Conservation (phyloP, 805 yeast species). For the Suhomyces prunicola region DNA sequence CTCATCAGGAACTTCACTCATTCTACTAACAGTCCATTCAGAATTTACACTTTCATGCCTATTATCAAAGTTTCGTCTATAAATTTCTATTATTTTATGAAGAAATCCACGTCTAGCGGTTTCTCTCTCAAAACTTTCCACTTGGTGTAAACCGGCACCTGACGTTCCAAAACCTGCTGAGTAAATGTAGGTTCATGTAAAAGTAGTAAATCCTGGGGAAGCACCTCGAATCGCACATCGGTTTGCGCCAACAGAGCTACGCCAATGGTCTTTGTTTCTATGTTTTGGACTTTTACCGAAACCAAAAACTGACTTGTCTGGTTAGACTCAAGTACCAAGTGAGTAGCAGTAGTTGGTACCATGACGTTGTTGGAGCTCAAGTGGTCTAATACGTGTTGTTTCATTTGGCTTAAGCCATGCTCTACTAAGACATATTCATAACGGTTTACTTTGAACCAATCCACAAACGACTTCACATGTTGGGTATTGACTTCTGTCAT, state of each 20-base stretch:
- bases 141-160: conserved; percentile 2
- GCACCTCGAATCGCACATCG: conserved; percentile 6
- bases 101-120: conserved; percentile 3
- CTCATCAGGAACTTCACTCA: too few species aligned
- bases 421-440: conserved; percentile 4
- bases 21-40: too few species aligned
- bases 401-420: background rate
- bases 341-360: background rate
- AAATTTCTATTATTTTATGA: background rate
- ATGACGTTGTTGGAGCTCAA: background rate
- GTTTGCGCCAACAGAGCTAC: conserved; percentile 4
- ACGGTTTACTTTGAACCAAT: conserved; percentile 9
- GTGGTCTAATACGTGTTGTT: background rate
- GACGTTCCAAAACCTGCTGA: background rate
- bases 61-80: too few species aligned
- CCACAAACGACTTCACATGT: conserved; percentile 1
- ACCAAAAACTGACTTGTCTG: conserved; percentile 9
- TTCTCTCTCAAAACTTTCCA: conserved; percentile 7
- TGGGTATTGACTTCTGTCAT: background rate
- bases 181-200: background rate
- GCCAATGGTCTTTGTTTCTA: background rate
- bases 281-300: background rate
- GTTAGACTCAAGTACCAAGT: background rate
- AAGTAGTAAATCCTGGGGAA: conserved; percentile 1
- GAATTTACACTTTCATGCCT: too few species aligned